A percentile compares a stretch with the other conserved stretches of the same genome.
Evolutionary conservation across 495 filamentous ascomycete species (phyloP).

Genomic region (Cercophora newfieldiana): DNA sequence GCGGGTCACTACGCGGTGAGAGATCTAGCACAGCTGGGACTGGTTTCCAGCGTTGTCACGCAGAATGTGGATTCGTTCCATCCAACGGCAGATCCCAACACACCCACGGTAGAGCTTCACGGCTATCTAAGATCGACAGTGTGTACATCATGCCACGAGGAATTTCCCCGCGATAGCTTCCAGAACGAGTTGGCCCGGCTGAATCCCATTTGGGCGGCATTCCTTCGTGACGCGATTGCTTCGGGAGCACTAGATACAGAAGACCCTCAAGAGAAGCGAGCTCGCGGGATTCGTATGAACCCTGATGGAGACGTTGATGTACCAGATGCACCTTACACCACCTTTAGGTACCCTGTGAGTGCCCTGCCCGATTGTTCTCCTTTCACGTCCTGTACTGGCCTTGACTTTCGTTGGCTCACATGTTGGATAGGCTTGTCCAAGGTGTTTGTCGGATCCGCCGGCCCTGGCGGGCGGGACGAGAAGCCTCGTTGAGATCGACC

Average conservation of each 20-base stretch:
- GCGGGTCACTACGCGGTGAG: constrained; percentile 73
- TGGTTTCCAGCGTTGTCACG: constrained; percentile 77
- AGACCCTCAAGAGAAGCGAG: constrained; percentile 66
- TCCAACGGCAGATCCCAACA: constrained; percentile 67
- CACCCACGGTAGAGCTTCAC: constrained; percentile 82
- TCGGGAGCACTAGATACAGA: constrained; percentile 76
- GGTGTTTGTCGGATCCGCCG: constrained; percentile 70
- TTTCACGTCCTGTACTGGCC: neutral
- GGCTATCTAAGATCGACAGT: constrained; percentile 79
- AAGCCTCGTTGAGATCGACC: constrained; percentile 67
- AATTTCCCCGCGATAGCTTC: constrained; percentile 68
- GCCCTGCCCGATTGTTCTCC: neutral
- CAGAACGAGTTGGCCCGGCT: constrained; percentile 73
- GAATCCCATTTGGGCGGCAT: constrained; percentile 84
- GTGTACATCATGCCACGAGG: constrained; percentile 74
- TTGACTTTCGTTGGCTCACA: neutral
- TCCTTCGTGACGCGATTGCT: constrained; percentile 67
- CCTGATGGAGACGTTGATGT: constrained; percentile 95
- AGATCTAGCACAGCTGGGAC: constrained; percentile 66
- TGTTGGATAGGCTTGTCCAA: constrained; percentile 62
- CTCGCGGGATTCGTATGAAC: constrained; percentile 75
- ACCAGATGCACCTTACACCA: constrained; percentile 81
- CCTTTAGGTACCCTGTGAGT: constrained; percentile 74
- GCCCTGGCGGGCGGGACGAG: constrained; percentile 54
- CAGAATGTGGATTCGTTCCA: constrained; percentile 98